Conservation (phyloP, 257 asterid genomes). For the Ilex asprella region DNA sequence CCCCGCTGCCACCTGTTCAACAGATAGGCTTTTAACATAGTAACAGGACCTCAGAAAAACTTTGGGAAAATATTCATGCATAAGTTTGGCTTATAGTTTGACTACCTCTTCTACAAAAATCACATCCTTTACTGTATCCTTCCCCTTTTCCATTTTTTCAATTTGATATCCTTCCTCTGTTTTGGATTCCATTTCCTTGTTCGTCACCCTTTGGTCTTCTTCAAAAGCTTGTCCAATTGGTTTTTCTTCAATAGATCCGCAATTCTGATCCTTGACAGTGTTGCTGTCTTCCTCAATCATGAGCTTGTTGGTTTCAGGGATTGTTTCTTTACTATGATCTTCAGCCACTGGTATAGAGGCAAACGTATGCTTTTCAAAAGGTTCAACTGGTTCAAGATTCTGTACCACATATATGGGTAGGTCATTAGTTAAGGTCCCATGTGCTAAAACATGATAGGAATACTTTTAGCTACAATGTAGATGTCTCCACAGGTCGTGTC, state of each 20-base stretch:
- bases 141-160: neutral
- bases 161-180: conserved; percentile 1
- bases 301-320: neutral
- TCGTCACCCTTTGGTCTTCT: conserved; percentile 1
- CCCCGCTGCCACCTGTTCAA: conserved; percentile 19
- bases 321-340: neutral
- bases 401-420: neutral
- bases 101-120: neutral
- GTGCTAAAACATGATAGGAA: neutral
- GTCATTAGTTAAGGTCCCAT: neutral
- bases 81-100: neutral
- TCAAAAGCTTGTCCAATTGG: conserved; percentile 5
- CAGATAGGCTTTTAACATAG: conserved; percentile 10
- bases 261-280: neutral
- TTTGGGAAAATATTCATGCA: neutral
- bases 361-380: neutral
- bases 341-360: neutral
- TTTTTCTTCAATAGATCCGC: neutral
- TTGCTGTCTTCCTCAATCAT: neutral
- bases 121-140: neutral
- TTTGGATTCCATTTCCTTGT: neutral
- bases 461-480: neutral
- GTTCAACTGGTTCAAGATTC: neutral
- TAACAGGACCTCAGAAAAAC: neutral
- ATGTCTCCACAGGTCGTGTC: neutral